These are phyloP conservation scores for Verticillium nonalfalfae DNA, from an alignment of 2,329 filamentous ascomycete species.

Conservation along the genomic window DNA sequence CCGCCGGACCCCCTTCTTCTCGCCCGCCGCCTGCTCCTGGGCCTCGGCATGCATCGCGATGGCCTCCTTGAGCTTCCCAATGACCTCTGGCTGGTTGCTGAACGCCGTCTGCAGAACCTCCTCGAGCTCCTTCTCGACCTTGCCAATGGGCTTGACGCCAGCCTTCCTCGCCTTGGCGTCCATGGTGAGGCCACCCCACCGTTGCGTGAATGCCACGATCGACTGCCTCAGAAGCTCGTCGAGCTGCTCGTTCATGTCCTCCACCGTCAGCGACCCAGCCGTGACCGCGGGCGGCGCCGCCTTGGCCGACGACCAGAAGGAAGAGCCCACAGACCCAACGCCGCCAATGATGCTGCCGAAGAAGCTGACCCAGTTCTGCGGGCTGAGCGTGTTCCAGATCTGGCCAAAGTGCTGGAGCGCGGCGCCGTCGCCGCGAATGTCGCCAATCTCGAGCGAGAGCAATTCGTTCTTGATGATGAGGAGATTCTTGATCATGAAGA, in stretches of 20 bases:
- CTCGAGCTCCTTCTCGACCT: slow-evolving; percentile 51
- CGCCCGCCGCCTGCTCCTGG: slow-evolving; percentile 35
- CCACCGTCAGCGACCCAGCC: slow-evolving; percentile 26
- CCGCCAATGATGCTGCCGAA: slow-evolving; percentile 52
- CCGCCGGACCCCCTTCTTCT: slow-evolving; percentile 19
- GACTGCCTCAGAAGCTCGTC: slow-evolving; percentile 57
- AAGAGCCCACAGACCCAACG: slow-evolving; percentile 10
- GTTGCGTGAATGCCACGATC: slow-evolving; percentile 57
- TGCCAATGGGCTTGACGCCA: slow-evolving; percentile 42
- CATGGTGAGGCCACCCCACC: slow-evolving; percentile 47
- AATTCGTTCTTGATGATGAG: slow-evolving; percentile 94
- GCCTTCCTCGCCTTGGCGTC: slow-evolving; percentile 41
- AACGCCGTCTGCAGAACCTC: slow-evolving; percentile 51
- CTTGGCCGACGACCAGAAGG: slow-evolving; percentile 36
- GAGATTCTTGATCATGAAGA: slow-evolving; percentile 93
- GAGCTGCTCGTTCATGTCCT: slow-evolving; percentile 59
- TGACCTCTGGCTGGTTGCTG: slow-evolving; percentile 51
- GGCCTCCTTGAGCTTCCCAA: slow-evolving; percentile 54
- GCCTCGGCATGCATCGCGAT: slow-evolving; percentile 51
- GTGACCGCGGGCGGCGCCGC: slow-evolving; percentile 16
- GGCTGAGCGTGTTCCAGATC: slow-evolving; percentile 59
- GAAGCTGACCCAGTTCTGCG: slow-evolving; percentile 51
- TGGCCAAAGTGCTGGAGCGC: slow-evolving; percentile 57
- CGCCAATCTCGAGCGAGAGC: slow-evolving; percentile 87
- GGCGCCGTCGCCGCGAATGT: slow-evolving; percentile 44